Base-by-base conservation (phyloP, 2,329 filamentous ascomycete genomes). In the Diaporthe australafricana region DNA sequence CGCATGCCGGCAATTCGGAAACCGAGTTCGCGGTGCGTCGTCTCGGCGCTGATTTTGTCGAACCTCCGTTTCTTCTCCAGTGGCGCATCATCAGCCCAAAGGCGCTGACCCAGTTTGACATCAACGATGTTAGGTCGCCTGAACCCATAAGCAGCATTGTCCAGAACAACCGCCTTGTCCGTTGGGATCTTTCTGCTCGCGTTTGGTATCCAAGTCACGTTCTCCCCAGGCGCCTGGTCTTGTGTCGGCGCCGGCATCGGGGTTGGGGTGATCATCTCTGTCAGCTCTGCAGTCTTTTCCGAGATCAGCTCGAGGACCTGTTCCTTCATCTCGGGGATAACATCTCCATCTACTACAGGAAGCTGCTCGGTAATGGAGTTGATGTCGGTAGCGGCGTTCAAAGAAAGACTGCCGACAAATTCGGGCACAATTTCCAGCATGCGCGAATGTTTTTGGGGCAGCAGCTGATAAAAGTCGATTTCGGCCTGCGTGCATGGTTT, bases 401-500 rank as follows among this genome's bases (percentile, higher is more conserved):
- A 89, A 35, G 86, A 84, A 62, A 99, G 86, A 2, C 91, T 93
- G 72, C 96, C 96, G 83, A 97, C 90, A 83, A 91, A 98, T 6
- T 90, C 87, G 56, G 96, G 96, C 87, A 98, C 96, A 77, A 96
- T 89, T 30, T 91, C 89, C 65, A 91, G 89, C 77, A 98, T 94
- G 2, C 92, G 90, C 38, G 91, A 89, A 79, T 97, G 92, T 42
- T 88, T 82, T 66, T 82, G 81, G 35, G 91, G 91, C 38, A 73
- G 45, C 48, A 90, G 89, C 80, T 98, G 90, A 86, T 99, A 99
- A 82, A 99, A 99, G 55, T 91, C 88, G 77, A 98, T 90, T 84
- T 99, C 96, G 75, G 91, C 87, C 74, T 90, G 84, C 0, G 94
- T 97, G 82, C 96, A 98, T 22, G 96, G 96, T 83, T 99, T 99